Percentiles rank a stretch among this genome's conserved stretches.
Evolutionary conservation across 164 flowering plant genomes (phyloP).

Genomic region (Macadamia integrifolia): DNA sequence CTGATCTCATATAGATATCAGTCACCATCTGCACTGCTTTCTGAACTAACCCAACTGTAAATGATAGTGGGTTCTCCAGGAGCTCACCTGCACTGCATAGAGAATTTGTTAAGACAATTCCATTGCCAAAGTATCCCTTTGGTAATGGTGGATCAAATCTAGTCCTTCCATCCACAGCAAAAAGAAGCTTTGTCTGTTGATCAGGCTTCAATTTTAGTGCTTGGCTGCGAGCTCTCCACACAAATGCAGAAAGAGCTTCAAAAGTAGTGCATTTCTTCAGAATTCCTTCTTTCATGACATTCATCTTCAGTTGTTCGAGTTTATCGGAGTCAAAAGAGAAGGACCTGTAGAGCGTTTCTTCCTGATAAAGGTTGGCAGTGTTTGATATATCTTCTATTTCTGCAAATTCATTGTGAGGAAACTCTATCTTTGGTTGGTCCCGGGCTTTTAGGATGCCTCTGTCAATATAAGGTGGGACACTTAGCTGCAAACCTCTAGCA

Average conservation of each 20-base stretch:
- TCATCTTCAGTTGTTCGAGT: conserved; percentile 23
- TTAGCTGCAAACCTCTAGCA: conserved; percentile 11
- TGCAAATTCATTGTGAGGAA: conserved; percentile 7
- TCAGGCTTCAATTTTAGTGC: conserved; percentile 27
- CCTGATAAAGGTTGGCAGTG: conserved; percentile 9
- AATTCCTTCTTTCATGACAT: conserved; percentile 10
- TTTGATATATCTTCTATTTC: conserved; percentile 16
- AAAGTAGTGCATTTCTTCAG: conserved; percentile 20
- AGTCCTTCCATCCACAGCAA: conserved; percentile 41
- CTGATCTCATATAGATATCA: conserved; percentile 39
- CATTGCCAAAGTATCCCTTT: conserved; percentile 49
- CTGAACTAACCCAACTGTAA: conserved; percentile 25
- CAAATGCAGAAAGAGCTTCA: conserved; percentile 37
- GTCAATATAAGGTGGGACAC: conserved; percentile 9
- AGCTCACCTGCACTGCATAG: conserved; percentile 20
- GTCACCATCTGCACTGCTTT: conserved; percentile 30
- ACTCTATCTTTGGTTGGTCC: background rate
- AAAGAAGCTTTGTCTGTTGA: conserved; percentile 38
- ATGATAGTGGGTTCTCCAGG: conserved; percentile 11
- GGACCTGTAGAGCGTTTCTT: conserved; percentile 14
- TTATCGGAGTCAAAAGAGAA: conserved; percentile 30
- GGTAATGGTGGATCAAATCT: conserved; percentile 37
- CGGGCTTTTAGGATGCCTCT: conserved; percentile 5
- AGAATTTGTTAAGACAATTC: conserved; percentile 22
- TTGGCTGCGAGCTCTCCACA: conserved; percentile 35